Percentiles rank a stretch among this genome's conserved stretches.
Conservation (phyloP, 2,329 filamentous ascomycete species). For the Amauroascus verrucosus region DNA sequence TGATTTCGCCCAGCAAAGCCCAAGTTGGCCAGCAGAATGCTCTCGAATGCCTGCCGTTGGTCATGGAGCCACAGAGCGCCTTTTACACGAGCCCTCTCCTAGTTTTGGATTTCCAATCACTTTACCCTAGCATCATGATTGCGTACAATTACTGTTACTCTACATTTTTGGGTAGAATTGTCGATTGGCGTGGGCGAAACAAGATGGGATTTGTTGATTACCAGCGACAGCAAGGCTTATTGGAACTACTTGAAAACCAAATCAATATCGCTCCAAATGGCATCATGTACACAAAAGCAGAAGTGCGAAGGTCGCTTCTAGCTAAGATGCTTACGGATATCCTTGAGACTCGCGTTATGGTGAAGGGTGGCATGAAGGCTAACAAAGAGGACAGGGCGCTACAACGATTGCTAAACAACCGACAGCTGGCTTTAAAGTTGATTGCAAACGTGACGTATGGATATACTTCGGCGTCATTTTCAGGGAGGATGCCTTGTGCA, state of each 20-base stretch:
- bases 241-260: constrained; percentile 69
- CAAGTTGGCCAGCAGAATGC: constrained; percentile 93
- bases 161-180: constrained; percentile 79
- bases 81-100: constrained; percentile 86
- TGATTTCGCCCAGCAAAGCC: constrained; percentile 80
- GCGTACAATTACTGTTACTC: constrained; percentile 99
- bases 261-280: constrained; percentile 93
- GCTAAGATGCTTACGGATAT: constrained; percentile 97
- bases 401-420: constrained; percentile 81
- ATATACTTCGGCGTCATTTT: constrained; percentile 94
- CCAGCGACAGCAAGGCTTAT: constrained; percentile 60
- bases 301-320: constrained; percentile 78
- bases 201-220: constrained; percentile 95
- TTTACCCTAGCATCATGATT: constrained; percentile 98
- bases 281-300: constrained; percentile 83
- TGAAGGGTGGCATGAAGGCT: constrained; percentile 91
- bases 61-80: constrained; percentile 93
- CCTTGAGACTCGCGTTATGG: constrained; percentile 91
- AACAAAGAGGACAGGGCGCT: constrained; percentile 80
- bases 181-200: constrained; percentile 77
- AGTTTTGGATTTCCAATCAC: constrained; percentile 88
- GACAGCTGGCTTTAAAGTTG: constrained; percentile 86
- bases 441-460: constrained; percentile 99
- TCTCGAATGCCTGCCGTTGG: constrained; percentile 82
- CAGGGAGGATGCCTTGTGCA: constrained; percentile 92